Conservation (phyloP, 2,329 filamentous ascomycete species). For the Ophiostoma populinum region DNA sequence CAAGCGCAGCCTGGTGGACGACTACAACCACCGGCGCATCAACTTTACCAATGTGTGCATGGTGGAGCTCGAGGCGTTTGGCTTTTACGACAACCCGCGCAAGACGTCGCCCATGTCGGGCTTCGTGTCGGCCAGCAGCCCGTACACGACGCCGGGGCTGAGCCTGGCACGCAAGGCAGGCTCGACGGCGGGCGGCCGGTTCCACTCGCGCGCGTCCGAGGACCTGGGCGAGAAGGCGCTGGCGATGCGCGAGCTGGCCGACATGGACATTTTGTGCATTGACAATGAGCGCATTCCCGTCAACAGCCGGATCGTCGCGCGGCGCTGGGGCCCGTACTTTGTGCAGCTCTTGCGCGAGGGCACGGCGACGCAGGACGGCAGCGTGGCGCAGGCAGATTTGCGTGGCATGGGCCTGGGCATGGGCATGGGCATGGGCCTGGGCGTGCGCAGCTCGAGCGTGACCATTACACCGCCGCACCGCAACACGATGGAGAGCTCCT, state of each 20-base stretch:
- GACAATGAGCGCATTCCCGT: slow-evolving; percentile 83
- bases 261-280: slow-evolving; percentile 93
- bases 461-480: slow-evolving; percentile 61
- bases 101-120: slow-evolving; percentile 61
- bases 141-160: slow-evolving; percentile 36
- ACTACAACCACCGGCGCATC: slow-evolving; percentile 94
- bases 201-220: slow-evolving; percentile 60
- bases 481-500: slow-evolving; percentile 29
- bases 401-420: slow-evolving; percentile 49
- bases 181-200: slow-evolving; percentile 56
- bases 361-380: slow-evolving; percentile 50
- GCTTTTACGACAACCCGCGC: slow-evolving; percentile 88
- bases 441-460: slow-evolving; percentile 57
- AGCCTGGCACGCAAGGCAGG: slow-evolving; percentile 42
- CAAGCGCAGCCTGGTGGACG: slow-evolving; percentile 83
- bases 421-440: no score
- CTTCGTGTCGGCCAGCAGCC: slow-evolving; percentile 70
- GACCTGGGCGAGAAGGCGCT: slow-evolving; percentile 72
- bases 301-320: slow-evolving; percentile 74
- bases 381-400: slow-evolving; percentile 48
- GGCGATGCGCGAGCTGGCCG: slow-evolving; percentile 65
- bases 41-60: slow-evolving; percentile 96
- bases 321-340: slow-evolving; percentile 91
- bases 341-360: slow-evolving; percentile 79
- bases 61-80: slow-evolving; percentile 93